phyloP scores from a whole-genome alignment of 2,329 filamentous ascomycete genomes.

The Juglanconis juglandina region DNA sequence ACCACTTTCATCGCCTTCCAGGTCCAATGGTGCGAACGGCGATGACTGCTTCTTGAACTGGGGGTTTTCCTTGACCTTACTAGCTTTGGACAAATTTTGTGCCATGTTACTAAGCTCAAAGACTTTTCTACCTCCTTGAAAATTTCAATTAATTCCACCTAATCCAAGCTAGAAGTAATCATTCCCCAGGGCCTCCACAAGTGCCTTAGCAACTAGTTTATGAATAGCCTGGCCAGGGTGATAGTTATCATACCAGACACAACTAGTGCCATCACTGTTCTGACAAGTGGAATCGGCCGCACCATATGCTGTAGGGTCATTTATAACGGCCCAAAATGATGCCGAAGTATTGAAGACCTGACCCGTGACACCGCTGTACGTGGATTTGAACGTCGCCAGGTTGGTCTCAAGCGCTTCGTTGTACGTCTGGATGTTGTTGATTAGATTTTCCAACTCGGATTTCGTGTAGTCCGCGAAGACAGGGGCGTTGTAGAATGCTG shows the following conservation, averaged over 20 bases:
- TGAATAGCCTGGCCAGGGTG: constrained; percentile 10
- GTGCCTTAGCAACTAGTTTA: constrained; percentile 4
- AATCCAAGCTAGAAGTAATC: not conserved
- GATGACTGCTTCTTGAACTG: too few species aligned
- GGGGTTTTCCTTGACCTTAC: too few species aligned
- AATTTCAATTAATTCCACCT: not conserved
- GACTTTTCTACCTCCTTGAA: not conserved
- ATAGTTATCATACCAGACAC: constrained; percentile 12
- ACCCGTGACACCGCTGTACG: constrained; percentile 2
- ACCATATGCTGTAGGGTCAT: constrained; percentile 10
- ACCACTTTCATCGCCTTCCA: not conserved
- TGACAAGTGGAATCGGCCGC: constrained; percentile 3
- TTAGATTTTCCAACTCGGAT: constrained; percentile 1
- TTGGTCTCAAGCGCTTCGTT: constrained; percentile 10
- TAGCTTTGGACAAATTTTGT: too few species aligned
- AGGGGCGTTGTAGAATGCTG: constrained; percentile 7
- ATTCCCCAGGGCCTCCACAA: not conserved
- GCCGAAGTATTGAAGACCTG: constrained; percentile 7
- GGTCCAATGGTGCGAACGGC: too few species aligned
- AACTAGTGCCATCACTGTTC: constrained; percentile 5
- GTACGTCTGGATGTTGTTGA: constrained; percentile 7
- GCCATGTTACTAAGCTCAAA: too few species aligned
- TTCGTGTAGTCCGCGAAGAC: constrained; percentile 5
- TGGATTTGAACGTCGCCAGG: constrained; percentile 5
- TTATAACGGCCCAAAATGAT: constrained; percentile 1